These are phyloP conservation scores for Silene vulgaris DNA, from an alignment of 179 eudicot species.

Conservation along the genomic window DNA sequence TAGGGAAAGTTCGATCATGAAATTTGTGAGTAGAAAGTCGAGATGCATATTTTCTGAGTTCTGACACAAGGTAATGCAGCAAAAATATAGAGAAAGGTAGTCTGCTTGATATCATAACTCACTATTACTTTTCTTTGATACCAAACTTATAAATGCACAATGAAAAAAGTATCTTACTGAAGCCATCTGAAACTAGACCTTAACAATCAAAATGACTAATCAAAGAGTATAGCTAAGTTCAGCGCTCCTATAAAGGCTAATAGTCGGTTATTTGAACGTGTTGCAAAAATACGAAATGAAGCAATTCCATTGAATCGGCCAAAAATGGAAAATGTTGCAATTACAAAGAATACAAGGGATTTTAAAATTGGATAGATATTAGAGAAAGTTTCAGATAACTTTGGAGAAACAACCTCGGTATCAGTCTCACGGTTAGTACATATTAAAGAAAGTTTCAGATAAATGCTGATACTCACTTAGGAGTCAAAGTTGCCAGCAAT, in stretches of 20 bases:
- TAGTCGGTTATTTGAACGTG: background rate
- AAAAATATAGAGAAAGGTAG: no score
- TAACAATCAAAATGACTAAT: background rate
- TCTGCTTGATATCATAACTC: background rate
- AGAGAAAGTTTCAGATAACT: background rate
- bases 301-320: background rate
- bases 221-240: background rate
- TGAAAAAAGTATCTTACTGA: background rate
- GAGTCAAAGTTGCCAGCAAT: conserved; percentile 82
- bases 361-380: background rate
- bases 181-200: background rate
- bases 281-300: background rate
- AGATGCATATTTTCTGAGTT: background rate
- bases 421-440: no score
- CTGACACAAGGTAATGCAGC: no score
- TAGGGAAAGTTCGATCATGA: background rate
- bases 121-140: background rate
- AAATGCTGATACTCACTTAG: conserved; percentile 53
- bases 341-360: background rate
- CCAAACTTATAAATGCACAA: background rate
- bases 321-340: background rate
- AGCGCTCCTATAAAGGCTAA: background rate
- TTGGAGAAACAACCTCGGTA: no score
- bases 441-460: no score
- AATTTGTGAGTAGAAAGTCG: background rate